These are phyloP conservation scores for Coemansia sp. DNA, from an alignment of 192 early-diverging fungal species.

Conservation along the genomic window DNA sequence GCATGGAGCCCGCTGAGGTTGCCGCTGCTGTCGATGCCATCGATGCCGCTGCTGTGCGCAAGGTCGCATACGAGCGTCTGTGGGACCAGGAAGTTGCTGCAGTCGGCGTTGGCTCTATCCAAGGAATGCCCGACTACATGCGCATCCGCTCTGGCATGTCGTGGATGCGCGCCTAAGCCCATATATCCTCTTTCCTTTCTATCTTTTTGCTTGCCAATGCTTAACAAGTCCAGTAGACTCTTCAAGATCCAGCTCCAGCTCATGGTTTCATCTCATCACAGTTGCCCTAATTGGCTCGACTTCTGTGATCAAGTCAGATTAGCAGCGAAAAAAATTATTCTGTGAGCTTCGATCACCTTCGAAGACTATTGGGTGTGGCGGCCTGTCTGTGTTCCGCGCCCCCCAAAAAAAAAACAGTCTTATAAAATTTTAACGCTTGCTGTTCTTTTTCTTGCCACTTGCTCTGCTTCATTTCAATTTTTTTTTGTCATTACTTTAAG, in stretches of 20 bases:
- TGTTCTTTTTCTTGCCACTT: not conserved
- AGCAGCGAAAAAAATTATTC: not conserved
- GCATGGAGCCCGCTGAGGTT: slow-evolving; percentile 86
- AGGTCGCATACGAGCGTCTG: slow-evolving; percentile 86
- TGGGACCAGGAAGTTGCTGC: slow-evolving; percentile 86
- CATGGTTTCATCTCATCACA: too few species aligned
- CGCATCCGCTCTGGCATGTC: slow-evolving; percentile 87
- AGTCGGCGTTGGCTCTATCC: slow-evolving; percentile 87
- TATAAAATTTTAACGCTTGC: not conserved
- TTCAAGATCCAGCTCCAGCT: too few species aligned
- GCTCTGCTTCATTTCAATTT: not conserved
- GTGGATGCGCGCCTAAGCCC: slow-evolving; percentile 68
- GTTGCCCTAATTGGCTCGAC: not conserved
- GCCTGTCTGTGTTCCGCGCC: not conserved
- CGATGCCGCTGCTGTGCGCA: slow-evolving; percentile 83
- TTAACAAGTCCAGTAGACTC: too few species aligned
- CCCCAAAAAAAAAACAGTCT: not conserved
- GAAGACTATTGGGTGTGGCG: not conserved
- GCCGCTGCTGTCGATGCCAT: slow-evolving; percentile 85
- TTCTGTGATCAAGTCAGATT: not conserved
- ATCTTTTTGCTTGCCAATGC: not conserved
- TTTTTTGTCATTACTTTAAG: not conserved
- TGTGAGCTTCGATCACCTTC: not conserved
- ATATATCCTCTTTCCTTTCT: not conserved
- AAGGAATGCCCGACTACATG: slow-evolving; percentile 88